phyloP scores from a whole-genome alignment of 2,329 filamentous ascomycete genomes.

The Cladosporium velox region DNA sequence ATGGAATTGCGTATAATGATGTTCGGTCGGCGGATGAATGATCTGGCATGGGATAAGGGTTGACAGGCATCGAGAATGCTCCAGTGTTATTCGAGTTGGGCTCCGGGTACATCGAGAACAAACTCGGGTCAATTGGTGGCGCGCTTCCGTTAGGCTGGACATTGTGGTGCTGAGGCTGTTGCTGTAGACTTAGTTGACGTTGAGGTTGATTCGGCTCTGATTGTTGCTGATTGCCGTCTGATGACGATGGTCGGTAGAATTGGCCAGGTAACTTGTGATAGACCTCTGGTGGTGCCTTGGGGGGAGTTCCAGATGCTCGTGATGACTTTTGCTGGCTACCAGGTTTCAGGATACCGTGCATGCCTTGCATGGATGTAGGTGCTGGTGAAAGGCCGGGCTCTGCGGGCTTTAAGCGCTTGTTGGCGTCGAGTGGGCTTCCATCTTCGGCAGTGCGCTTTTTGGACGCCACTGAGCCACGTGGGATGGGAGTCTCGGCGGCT shows the following conservation, averaged over 20 bases:
- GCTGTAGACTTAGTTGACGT: constrained; percentile 16
- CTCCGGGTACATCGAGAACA: constrained; percentile 31
- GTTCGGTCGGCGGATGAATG: constrained; percentile 28
- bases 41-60: constrained; percentile 23
- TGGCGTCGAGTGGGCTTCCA: constrained; percentile 30
- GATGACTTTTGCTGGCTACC: constrained; percentile 9
- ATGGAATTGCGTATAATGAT: constrained; percentile 32
- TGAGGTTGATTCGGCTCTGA: constrained; percentile 12
- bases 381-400: constrained; percentile 21
- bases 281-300: constrained; percentile 19
- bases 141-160: constrained; percentile 13
- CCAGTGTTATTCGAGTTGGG: constrained; percentile 14
- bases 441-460: constrained; percentile 54
- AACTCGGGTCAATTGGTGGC: constrained; percentile 30
- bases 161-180: constrained; percentile 8
- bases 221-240: constrained; percentile 19
- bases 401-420: constrained; percentile 29
- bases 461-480: constrained; percentile 57
- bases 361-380: constrained; percentile 21
- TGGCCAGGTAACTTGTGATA: constrained; percentile 22
- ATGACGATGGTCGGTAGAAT: constrained; percentile 17
- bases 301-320: constrained; percentile 6
- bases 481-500: constrained; percentile 61
- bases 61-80: constrained; percentile 5
- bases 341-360: constrained; percentile 21